Conservation (phyloP, 192 early-diverging fungal species). For the Gigaspora rosea region DNA sequence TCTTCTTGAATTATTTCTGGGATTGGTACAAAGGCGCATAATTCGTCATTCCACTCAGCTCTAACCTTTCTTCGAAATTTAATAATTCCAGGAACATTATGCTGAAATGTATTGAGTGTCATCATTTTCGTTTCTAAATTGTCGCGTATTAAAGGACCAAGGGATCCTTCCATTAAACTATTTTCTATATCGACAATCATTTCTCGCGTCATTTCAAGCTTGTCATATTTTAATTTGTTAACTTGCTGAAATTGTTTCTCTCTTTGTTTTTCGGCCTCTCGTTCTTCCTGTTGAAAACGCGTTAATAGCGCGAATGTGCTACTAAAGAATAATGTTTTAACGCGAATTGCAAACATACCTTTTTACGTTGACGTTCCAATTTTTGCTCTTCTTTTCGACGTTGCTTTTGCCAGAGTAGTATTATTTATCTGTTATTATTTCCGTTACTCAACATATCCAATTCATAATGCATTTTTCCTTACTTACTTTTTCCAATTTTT, state of each 20-base stretch:
- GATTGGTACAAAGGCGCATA: constrained; percentile 37
- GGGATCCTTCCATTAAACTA: constrained; percentile 17
- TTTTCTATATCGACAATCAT: constrained; percentile 41
- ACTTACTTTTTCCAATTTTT: too few species aligned
- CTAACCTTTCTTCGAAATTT: constrained; percentile 39
- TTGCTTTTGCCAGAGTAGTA: background rate
- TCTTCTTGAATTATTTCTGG: constrained; percentile 35
- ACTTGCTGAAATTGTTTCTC: constrained; percentile 32
- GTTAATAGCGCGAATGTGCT: too few species aligned
- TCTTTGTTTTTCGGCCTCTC: constrained; percentile 34
- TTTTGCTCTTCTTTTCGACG: constrained; percentile 10
- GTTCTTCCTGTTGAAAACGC: constrained; percentile 23
- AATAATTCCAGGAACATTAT: constrained; percentile 31
- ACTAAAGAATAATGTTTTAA: background rate
- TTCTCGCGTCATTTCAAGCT: constrained; percentile 37
- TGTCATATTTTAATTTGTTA: constrained; percentile 36
- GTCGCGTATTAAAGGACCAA: constrained; percentile 35
- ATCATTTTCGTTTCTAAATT: constrained; percentile 25
- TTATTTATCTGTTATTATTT: too few species aligned
- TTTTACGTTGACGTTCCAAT: constrained; percentile 20
- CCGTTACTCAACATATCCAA: too few species aligned
- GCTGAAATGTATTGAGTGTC: background rate
- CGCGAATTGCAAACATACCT: background rate
- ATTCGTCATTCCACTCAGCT: constrained; percentile 35
- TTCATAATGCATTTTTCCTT: too few species aligned